These are phyloP conservation scores for Gynostemma pentaphyllum DNA, from an alignment of 306 rosid species.

Conservation along the genomic window DNA sequence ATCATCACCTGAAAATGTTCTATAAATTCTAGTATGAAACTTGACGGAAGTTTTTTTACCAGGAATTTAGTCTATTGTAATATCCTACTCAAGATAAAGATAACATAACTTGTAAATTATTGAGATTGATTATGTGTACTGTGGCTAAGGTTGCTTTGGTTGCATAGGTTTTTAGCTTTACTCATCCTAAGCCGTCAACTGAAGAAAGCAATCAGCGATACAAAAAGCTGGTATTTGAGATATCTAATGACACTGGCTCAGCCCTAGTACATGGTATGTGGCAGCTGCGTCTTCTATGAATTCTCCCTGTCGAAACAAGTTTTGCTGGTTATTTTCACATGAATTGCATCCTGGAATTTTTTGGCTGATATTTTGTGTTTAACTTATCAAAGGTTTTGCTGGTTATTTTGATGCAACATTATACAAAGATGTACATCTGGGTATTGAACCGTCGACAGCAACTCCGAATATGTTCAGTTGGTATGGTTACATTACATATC, in stretches of 20 bases:
- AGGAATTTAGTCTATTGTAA: no score
- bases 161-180: conserved; percentile 63
- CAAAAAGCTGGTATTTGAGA: conserved; percentile 48
- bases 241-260: conserved; percentile 69
- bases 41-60: no score
- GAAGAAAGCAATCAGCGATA: conserved; percentile 60
- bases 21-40: no score
- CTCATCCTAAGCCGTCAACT: conserved; percentile 49
- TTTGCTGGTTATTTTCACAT: no score
- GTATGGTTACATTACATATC: conserved; percentile 21
- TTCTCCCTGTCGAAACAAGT: background rate
- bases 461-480: conserved; percentile 98
- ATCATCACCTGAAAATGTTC: no score
- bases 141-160: conserved; percentile 2
- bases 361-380: background rate
- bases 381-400: conserved; percentile 57
- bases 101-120: no score
- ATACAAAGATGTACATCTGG: conserved; percentile 82
- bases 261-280: conserved; percentile 82
- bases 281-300: background rate
- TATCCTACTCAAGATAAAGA: no score
- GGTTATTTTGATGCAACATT: conserved; percentile 84
- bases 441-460: conserved; percentile 82
- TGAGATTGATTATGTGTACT: background rate
- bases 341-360: background rate